Evolutionary conservation across 192 early-diverging fungal genomes (phyloP).

Genomic region (Coemansia nantahalensis): DNA sequence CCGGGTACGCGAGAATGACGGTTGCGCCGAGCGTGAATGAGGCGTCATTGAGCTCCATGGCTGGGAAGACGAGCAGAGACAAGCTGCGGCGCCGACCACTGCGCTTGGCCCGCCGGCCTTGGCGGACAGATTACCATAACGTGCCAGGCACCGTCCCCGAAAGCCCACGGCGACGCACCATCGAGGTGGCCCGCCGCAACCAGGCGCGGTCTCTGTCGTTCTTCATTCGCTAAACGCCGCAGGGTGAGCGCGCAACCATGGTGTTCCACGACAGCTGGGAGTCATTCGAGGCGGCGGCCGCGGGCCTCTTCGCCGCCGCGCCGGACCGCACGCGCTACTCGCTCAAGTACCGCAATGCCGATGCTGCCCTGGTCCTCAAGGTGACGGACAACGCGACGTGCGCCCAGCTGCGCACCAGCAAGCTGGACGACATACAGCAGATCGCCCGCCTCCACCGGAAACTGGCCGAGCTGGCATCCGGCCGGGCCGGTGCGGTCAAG

Average conservation of each 20-base stretch:
- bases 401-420: slow-evolving; percentile 40
- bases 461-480: slow-evolving; percentile 29
- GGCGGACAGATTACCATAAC: no score
- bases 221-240: no score
- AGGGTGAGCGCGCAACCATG: no score
- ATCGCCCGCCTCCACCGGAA: slow-evolving; percentile 33
- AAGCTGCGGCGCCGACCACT: no score
- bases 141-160: no score
- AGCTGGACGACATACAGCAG: slow-evolving; percentile 34
- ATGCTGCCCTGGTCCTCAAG: slow-evolving; percentile 37
- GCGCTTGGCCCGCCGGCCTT: no score
- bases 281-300: slow-evolving; percentile 29
- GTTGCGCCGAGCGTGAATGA: slow-evolving; percentile 25
- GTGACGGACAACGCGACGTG: slow-evolving; percentile 44
- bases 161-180: no score
- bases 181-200: no score
- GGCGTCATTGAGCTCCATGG: slow-evolving; percentile 28
- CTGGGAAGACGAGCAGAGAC: slow-evolving; percentile 1
- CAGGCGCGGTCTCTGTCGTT: no score
- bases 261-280: slow-evolving; percentile 41
- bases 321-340: slow-evolving; percentile 37
- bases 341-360: slow-evolving; percentile 49
- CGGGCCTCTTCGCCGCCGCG: slow-evolving; percentile 26
- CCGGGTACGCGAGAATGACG: slow-evolving; percentile 41
- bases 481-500: slow-evolving; percentile 17